phyloP scores from a whole-genome alignment of 345 rosid genomes.

The Linum trigynum region DNA sequence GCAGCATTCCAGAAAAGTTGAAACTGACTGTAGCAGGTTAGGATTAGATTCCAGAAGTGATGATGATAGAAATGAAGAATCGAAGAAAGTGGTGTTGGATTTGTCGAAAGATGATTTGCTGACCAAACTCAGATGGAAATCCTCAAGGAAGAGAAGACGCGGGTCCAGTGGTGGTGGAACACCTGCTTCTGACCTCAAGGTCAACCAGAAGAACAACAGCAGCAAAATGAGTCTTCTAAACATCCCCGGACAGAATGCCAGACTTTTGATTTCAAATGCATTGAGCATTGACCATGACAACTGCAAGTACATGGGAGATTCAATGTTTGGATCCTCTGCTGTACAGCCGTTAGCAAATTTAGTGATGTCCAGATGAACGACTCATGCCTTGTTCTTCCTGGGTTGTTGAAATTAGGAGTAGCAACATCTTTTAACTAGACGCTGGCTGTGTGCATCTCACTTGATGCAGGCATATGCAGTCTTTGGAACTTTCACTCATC shows the following conservation, averaged over 20 bases:
- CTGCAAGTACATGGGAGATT: constrained; percentile 48
- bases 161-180: constrained; percentile 8
- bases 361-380: constrained; percentile 56
- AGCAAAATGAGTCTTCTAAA: constrained; percentile 2
- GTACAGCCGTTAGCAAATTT: constrained; percentile 44
- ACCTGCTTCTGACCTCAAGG: constrained; percentile 18
- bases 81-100: constrained; percentile 28
- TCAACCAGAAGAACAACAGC: constrained; percentile 9
- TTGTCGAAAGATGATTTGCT: constrained; percentile 46
- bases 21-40: constrained; percentile 13
- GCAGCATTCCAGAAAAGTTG: constrained; percentile 8
- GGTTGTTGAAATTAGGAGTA: too few relatives aligned
- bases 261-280: constrained; percentile 23
- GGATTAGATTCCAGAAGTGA: constrained; percentile 17
- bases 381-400: too few relatives aligned
- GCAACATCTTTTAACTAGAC: too few relatives aligned
- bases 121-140: constrained; percentile 53
- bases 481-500: too few relatives aligned
- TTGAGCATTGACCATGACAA: constrained; percentile 50
- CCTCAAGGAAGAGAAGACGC: constrained; percentile 50
- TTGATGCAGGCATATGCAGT: too few relatives aligned
- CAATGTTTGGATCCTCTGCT: constrained; percentile 39
- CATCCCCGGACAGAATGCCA: constrained; percentile 9
- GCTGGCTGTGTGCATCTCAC: too few relatives aligned
- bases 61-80: constrained; percentile 7